A percentile compares a stretch with the other conserved stretches of the same genome.
Evolutionary conservation across 148 eudicot genomes (phyloP).

Genomic region (Limonium bicolor): DNA sequence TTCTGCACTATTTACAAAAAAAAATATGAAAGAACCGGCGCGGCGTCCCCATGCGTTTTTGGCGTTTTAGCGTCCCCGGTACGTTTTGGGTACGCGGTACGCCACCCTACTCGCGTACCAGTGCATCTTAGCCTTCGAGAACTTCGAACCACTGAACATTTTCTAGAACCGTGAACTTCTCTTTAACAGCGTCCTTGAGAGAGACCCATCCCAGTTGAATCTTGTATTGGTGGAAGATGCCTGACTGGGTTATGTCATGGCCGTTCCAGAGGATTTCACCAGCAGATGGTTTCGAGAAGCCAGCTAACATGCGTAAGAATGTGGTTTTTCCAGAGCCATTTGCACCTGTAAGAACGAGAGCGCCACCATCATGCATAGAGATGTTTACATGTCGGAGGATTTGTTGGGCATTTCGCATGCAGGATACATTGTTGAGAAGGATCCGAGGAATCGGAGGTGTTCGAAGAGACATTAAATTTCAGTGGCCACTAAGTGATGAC

Average conservation of each 20-base stretch:
- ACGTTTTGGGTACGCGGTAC: too few species aligned
- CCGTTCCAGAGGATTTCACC: conserved; percentile 91
- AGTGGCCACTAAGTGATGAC: too few species aligned
- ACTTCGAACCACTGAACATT: conserved; percentile 83
- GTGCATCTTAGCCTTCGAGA: too few species aligned
- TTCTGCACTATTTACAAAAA: too few species aligned
- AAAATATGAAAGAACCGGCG: too few species aligned
- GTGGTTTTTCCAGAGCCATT: conserved; percentile 95
- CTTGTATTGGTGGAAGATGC: conserved; percentile 86
- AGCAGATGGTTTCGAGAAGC: conserved; percentile 74
- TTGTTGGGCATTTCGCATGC: conserved; percentile 97
- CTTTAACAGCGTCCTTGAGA: conserved; percentile 71
- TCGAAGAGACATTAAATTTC: conserved; percentile 43
- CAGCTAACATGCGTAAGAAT: conserved; percentile 77
- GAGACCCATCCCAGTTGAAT: conserved; percentile 91
- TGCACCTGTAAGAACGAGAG: conserved; percentile 66
- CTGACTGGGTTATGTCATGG: conserved; percentile 68
- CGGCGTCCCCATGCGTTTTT: too few species aligned
- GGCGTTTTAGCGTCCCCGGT: too few species aligned
- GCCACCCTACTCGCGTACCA: too few species aligned
- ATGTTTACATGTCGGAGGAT: conserved; percentile 72
- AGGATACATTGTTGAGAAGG: conserved; percentile 70
- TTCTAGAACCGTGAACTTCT: conserved; percentile 68
- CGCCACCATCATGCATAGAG: conserved; percentile 77
- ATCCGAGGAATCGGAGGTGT: conserved; percentile 74